Evolutionary conservation across 352 stramenopile species (phyloP), one percentile per base, ranked within the genome.

Genomic region (Saprolegnia parasitica): DNA sequence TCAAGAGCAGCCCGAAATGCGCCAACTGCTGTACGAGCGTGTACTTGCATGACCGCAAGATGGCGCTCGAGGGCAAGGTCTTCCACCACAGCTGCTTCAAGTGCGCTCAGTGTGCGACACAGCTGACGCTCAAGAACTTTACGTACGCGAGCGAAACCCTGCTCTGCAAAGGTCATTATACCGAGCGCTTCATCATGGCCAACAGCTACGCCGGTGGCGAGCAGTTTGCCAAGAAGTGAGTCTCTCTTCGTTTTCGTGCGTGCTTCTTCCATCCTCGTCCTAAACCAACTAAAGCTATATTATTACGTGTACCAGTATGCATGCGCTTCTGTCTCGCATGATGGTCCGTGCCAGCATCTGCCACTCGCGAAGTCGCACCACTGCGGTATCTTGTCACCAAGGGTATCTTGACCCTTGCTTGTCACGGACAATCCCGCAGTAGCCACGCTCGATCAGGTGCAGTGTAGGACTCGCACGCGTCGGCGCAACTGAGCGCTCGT

Each of bases 81-180:
- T 66, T 76, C 37, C 72, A 76, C 46, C 72, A 74, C 26, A 45
- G 20, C 21, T 76, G 72, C 65, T 76, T 76, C 50, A 75, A 75
- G 46, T 76, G 72, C 46, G 26, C 68, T n/a, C 64, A 65, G 21
- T 76, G 72, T 47, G 65, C 72, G 16, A 62, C 65, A 4, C 68
- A 74, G 68, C 72, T 76, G 13, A 74, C 71, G 45, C 70, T 76
- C 39, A 71, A 72, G 21, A 74, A 76, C 67, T 76, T 75, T 50
- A 70, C 72, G 20, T 66, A 55, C 46, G 72, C 72, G 18, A 56
- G 54, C 56, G 65, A 68, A 20, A 64, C 62, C 23, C 54, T 76
- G 35, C 60, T 71, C 13, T 76, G 72, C 68, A 76, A 76, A 66
- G 67, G 60, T 29, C 72, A 76, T 45, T 76, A 74, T 47, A 72